Evolutionary conservation across 148 eudicot species (phyloP).

Genomic region (Agrostemma githago): DNA sequence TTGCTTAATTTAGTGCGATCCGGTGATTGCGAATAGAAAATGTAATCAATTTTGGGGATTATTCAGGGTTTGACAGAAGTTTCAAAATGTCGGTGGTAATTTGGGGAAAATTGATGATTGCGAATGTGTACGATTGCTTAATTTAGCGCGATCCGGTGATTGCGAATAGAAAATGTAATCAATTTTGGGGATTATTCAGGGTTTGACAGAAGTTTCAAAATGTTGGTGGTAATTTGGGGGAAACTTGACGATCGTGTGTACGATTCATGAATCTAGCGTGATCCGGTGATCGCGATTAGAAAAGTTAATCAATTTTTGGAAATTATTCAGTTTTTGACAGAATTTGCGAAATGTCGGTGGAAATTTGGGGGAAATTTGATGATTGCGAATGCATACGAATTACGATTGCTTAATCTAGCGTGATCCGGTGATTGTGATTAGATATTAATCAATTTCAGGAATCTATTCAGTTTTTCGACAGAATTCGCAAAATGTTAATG

Average conservation of each 20-base stretch:
- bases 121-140: not conserved
- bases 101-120: not conserved
- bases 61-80: too few relatives aligned
- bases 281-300: not conserved
- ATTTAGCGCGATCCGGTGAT: conserved; percentile 4
- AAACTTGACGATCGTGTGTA: too few relatives aligned
- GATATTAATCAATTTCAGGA: not conserved
- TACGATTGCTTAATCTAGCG: too few relatives aligned
- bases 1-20: not conserved
- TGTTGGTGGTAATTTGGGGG: not conserved
- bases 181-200: not conserved
- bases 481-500: not conserved
- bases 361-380: too few relatives aligned
- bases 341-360: not conserved
- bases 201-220: not conserved
- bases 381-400: not conserved
- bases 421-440: not conserved
- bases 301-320: not conserved
- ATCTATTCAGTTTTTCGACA: not conserved
- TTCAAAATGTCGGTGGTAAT: not conserved
- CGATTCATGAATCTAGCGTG: too few relatives aligned
- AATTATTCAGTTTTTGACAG: not conserved
- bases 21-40: not conserved
- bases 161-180: not conserved
- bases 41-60: too few relatives aligned